Base-by-base conservation (phyloP, 2,329 filamentous ascomycete species). In the Xylaria multiplex region DNA sequence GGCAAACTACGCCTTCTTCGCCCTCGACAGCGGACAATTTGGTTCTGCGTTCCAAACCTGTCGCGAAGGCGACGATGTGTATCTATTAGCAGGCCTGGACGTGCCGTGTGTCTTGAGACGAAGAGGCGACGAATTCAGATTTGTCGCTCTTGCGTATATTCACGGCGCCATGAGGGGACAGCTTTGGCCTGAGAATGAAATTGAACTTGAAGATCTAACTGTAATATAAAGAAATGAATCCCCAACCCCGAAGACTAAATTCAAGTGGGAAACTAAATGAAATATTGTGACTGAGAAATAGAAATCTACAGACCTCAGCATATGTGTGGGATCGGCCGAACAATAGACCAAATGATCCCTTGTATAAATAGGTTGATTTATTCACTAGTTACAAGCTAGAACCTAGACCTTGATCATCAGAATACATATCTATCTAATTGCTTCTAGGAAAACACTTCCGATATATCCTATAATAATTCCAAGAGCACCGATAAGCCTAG, bases 121-220 rank as follows among this genome's bases (percentile, higher is more conserved):
- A 6, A 2, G 40, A 13, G 49, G 54, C 14, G 13, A 59, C 5
- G 42, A 9, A 14, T 63, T 59, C 22, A 50, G 49, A 35, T 37
- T 68, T 22, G 66, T 65, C 7, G 54, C 54, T 27, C 32, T 56
- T n/a, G 58, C 62, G 30, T 48, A 62, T 16, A 37, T 63, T 4
- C 52, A 50, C 7, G 62, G 58, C 11, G 43, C 45, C 6, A 68
- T 68, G 59, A 5, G n/a, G 27, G 62, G 66, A 13, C 46, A 65
- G 30, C 53, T 62, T 27, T 68, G 62, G 59, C 58, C 62, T 3
- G 43, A 57, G n/a, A 52, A 60, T 9, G 54, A 55, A 59, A 11
- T 19, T 6, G 55, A 35, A 9, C 45, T 68, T 9, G 59, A 68
- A 37, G n/a, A 43, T 14, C 30, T 65, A 8, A 57, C 55, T 40